phyloP scores from a whole-genome alignment of 2,329 filamentous ascomycete genomes.

The Trichothecium sympodiale region DNA sequence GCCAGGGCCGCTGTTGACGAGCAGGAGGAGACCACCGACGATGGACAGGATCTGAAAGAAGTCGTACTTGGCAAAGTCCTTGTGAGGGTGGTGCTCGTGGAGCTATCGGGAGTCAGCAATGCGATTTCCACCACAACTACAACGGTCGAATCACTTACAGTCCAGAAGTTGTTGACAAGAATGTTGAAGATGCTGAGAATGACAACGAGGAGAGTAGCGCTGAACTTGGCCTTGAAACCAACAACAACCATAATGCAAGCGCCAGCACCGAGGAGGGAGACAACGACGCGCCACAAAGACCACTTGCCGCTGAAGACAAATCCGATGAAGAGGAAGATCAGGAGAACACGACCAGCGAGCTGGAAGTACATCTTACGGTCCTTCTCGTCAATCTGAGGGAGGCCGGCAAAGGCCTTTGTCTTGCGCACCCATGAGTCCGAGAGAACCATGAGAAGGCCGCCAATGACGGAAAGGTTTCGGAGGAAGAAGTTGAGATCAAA shows the following conservation, averaged over 20 bases:
- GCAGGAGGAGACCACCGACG: constrained; percentile 86
- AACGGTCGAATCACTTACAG: constrained; percentile 47
- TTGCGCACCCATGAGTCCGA: constrained; percentile 98
- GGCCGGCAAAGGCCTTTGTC: constrained; percentile 88
- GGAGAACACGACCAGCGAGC: constrained; percentile 83
- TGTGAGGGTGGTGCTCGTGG: constrained; percentile 95
- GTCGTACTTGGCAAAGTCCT: constrained; percentile 99
- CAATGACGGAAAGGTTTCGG: constrained; percentile 94
- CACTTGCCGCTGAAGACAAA: constrained; percentile 94
- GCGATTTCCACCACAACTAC: neutral
- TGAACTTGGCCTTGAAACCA: constrained; percentile 99
- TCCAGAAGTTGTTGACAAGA: constrained; percentile 99
- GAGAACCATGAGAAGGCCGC: constrained; percentile 92
- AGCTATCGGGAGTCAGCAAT: constrained; percentile 43
- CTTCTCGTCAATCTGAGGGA: constrained; percentile 94
- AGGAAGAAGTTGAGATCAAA: constrained; percentile 99
- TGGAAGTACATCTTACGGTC: constrained; percentile 99
- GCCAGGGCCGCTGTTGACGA: constrained; percentile 97
- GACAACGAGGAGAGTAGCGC: constrained; percentile 86
- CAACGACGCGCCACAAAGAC: constrained; percentile 77
- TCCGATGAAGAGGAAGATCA: constrained; percentile 96
- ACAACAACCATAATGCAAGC: constrained; percentile 98
- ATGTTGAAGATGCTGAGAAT: constrained; percentile 96
- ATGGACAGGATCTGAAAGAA: constrained; percentile 99
- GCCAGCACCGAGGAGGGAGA: constrained; percentile 74